Base-by-base conservation (phyloP, 2,329 filamentous ascomycete species). In the Diplocarpon rosae region DNA sequence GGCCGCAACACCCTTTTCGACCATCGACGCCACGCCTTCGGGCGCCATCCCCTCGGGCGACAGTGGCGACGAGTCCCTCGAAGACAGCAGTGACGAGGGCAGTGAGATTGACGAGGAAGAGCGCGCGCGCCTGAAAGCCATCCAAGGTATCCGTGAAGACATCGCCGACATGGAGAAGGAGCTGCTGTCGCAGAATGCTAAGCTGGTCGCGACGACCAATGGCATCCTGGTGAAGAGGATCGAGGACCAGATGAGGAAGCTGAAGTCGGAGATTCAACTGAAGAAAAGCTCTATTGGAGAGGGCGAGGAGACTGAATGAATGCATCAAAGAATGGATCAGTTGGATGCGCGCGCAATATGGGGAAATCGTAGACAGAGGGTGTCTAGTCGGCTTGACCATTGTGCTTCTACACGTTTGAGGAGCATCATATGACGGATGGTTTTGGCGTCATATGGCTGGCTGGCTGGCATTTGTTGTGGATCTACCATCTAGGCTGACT, bases 121-220 rank as follows among this genome's bases (percentile, higher is more conserved):
- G 2, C 64, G 65, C 2, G 71, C 68, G 14, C 63, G 64, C 33
- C 63, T 69, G 24, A 66, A 69, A 20, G 65, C 71, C 51, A 59
- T 66, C 17, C 65, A 69, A 35, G 66, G 69, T 49, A 60, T 69
- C 24, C 63, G 65, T 39, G 70, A 72, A 45, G 72, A 78, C 58
- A 73, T 78, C 42, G 66, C 65, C 4, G 73, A 76, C 55, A 53
- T 78, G 51, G 67, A 76, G 57, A 64, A 65, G 37, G 66, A 71
- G 47, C 66, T 77, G 33, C 63, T 63, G 33, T 59, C 63, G 20
- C 65, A 66, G 15, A 61, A 66, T 24, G 60, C 58, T 37, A 62
- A 66, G 42, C 63, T 66, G 50, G 65, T 68, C 37, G 64, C 63
- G 24, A 63, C 67, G 48, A 61, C 58, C 15, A 75, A 75, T 48